These are phyloP conservation scores for Nannochloris sp. DNA, from an alignment of 139 green algal species.

Conservation along the genomic window DNA sequence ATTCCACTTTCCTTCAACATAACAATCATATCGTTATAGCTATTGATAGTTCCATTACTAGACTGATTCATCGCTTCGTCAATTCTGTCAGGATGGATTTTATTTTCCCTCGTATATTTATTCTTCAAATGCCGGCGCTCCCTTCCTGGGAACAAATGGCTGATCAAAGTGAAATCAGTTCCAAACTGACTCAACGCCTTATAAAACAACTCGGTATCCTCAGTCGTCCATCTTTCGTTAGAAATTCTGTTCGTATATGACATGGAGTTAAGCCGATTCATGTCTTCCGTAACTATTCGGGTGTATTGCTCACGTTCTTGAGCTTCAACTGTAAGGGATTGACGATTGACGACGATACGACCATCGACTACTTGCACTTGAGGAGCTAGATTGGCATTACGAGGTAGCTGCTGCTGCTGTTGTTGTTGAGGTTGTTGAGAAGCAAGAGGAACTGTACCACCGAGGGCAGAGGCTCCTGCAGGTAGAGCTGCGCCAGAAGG, in stretches of 20 bases:
- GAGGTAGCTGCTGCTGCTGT: too few relatives aligned
- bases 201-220: slow-evolving; percentile 67
- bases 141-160: slow-evolving; percentile 53
- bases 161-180: slow-evolving; percentile 69
- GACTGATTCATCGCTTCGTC: slow-evolving; percentile 20
- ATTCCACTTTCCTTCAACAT: slow-evolving; percentile 24
- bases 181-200: slow-evolving; percentile 59
- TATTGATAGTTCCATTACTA: neutral
- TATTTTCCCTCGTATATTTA: slow-evolving; percentile 36
- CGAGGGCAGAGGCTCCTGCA: neutral
- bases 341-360: slow-evolving; percentile 39
- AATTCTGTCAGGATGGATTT: slow-evolving; percentile 12
- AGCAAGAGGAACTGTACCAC: too few relatives aligned
- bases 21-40: slow-evolving; percentile 28
- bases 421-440: too few relatives aligned
- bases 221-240: slow-evolving; percentile 51
- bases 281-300: slow-evolving; percentile 31
- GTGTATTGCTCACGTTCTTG: slow-evolving; percentile 27
- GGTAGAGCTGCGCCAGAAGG: neutral
- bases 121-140: slow-evolving; percentile 57
- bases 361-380: slow-evolving; percentile 47
- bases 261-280: slow-evolving; percentile 31
- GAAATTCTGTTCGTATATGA: slow-evolving; percentile 41
- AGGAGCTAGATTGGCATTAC: slow-evolving; percentile 11
- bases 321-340: slow-evolving; percentile 46